phyloP scores from a whole-genome alignment of 305 asterid species.

The Fraxinus latifolia region DNA sequence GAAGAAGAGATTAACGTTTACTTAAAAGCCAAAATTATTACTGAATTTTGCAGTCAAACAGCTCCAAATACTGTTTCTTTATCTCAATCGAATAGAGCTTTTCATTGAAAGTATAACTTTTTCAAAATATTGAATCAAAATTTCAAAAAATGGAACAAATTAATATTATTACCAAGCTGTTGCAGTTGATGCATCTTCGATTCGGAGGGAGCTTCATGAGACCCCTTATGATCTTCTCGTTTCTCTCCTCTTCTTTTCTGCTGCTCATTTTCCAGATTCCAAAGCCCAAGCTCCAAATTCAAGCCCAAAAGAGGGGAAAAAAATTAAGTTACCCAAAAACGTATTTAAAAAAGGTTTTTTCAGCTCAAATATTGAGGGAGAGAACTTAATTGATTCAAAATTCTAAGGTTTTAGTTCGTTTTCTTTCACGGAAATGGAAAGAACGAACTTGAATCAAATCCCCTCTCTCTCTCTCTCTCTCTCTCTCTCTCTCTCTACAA shows the following conservation, averaged over 20 bases:
- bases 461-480: constrained; percentile 22
- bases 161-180: constrained; percentile 60
- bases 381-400: constrained; percentile 7
- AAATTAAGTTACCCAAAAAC: neutral
- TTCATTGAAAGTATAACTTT: neutral
- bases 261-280: constrained; percentile 42
- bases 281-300: constrained; percentile 12
- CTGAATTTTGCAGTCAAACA: neutral
- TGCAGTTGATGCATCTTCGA: constrained; percentile 93
- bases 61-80: neutral
- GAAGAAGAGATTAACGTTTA: neutral
- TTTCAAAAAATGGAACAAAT: neutral
- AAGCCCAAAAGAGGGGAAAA: neutral
- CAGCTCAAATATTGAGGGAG: constrained; percentile 19
- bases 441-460: constrained; percentile 28
- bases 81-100: neutral
- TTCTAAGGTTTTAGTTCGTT: constrained; percentile 27
- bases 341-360: neutral
- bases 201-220: constrained; percentile 94
- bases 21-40: neutral
- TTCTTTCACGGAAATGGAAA: constrained; percentile 20
- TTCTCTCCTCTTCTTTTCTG: constrained; percentile 74
- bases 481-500: constrained; percentile 19
- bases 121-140: neutral
- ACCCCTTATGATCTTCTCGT: constrained; percentile 84